Conservation (phyloP, 257 asterid species). For the Solanum appendiculatum region DNA sequence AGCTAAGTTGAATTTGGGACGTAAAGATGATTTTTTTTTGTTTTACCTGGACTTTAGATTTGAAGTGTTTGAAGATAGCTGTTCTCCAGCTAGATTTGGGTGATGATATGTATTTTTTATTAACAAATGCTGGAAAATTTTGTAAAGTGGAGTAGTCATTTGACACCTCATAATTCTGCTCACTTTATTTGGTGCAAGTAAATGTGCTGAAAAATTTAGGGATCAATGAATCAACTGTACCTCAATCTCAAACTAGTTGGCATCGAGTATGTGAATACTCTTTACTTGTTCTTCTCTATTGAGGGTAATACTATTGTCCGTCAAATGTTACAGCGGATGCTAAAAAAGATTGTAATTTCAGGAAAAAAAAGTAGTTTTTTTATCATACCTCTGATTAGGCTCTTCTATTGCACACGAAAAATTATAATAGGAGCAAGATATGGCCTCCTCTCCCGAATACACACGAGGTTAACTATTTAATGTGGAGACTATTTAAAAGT, state of each 20-base stretch:
- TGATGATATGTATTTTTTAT: background rate
- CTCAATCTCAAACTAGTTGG: background rate
- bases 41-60: background rate
- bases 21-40: background rate
- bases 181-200: background rate
- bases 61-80: background rate
- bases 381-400: background rate
- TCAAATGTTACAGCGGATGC: background rate
- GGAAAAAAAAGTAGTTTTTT: background rate
- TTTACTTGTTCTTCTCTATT: background rate
- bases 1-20: background rate
- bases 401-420: background rate
- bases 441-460: background rate
- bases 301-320: background rate
- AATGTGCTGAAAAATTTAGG: background rate
- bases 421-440: background rate
- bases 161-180: background rate
- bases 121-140: background rate
- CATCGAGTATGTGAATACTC: background rate
- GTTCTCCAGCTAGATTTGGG: background rate
- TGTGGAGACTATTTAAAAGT: background rate
- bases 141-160: background rate
- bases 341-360: background rate
- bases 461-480: background rate
- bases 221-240: background rate